Evolutionary conservation across 108 stramenopile species (phyloP).

Genomic region (Skeletonema tropicum): DNA sequence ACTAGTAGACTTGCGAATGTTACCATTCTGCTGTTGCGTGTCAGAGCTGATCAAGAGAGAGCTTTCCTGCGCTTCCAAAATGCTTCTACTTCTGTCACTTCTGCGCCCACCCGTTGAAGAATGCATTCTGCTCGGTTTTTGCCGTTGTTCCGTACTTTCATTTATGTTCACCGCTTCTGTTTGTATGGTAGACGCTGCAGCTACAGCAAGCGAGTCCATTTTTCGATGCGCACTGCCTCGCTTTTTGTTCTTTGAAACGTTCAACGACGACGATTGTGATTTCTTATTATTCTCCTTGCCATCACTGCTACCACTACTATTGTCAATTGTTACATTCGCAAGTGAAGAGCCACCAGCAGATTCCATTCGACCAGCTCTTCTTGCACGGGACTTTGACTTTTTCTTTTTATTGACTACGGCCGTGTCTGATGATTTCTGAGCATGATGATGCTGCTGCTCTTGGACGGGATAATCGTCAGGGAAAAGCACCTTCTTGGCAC

Average conservation of each 20-base stretch:
- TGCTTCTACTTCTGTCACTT: not conserved
- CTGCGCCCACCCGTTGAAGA: not conserved
- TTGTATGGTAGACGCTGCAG: not conserved
- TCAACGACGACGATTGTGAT: not conserved
- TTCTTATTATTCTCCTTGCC: not conserved
- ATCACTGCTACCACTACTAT: not conserved
- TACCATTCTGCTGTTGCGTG: not conserved
- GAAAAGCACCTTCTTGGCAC: constrained; percentile 34
- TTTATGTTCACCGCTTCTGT: not conserved
- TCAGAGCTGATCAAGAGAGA: not conserved
- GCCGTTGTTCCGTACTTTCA: not conserved
- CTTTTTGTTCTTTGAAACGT: constrained; percentile 24
- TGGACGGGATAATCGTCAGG: constrained; percentile 15
- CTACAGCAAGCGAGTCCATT: constrained; percentile 32
- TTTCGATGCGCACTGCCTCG: constrained; percentile 3
- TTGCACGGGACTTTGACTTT: constrained; percentile 15
- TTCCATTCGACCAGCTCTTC: constrained; percentile 11
- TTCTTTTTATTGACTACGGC: not conserved
- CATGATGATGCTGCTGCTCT: not conserved
- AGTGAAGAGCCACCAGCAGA: constrained; percentile 18
- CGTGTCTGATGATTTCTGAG: constrained; percentile 8
- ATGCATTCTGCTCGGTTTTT: not conserved
- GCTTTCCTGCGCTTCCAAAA: not conserved
- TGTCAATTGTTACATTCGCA: not conserved
- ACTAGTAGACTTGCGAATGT: not conserved